A percentile compares a stretch with the other conserved stretches of the same genome.
Evolutionary conservation across 495 filamentous ascomycete genomes (phyloP).

Genomic region (Cairneyella variabilis): DNA sequence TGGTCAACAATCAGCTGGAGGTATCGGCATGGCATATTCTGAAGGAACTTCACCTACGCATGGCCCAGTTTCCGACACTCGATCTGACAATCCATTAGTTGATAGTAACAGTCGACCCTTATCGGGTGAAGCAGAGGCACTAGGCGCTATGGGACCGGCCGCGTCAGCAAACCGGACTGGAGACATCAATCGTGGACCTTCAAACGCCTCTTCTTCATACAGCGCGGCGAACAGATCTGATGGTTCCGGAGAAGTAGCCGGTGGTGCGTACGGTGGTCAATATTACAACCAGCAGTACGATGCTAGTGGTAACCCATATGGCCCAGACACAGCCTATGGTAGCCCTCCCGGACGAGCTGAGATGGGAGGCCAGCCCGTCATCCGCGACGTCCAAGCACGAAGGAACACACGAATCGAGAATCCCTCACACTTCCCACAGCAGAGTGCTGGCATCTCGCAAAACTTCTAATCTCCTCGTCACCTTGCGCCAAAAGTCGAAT

Average conservation of each 20-base stretch:
- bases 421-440: conserved; percentile 77
- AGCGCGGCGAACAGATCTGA: conserved; percentile 81
- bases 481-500: conserved; percentile 10
- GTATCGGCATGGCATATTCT: conserved; percentile 66
- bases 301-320: conserved; percentile 34
- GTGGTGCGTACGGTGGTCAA: conserved; percentile 39
- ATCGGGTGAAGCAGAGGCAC: conserved; percentile 67
- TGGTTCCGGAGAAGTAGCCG: conserved; percentile 67
- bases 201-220: conserved; percentile 95
- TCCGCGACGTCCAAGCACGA: conserved; percentile 87
- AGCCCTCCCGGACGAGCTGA: conserved; percentile 29
- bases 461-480: conserved; percentile 64
- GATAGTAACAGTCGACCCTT: conserved; percentile 48
- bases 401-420: conserved; percentile 94
- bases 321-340: conserved; percentile 36
- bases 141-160: conserved; percentile 72
- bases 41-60: conserved; percentile 71
- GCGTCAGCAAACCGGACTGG: conserved; percentile 55
- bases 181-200: conserved; percentile 83
- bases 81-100: conserved; percentile 66
- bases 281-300: conserved; percentile 52
- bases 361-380: conserved; percentile 65
- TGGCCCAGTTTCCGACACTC: conserved; percentile 67
- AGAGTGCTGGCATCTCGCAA: conserved; percentile 95
- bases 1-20: conserved; percentile 50